Evolutionary conservation across 768 basidiomycete species (phyloP), one percentile per base, ranked within the genome.

Genomic region (Termitomyces sp.): DNA sequence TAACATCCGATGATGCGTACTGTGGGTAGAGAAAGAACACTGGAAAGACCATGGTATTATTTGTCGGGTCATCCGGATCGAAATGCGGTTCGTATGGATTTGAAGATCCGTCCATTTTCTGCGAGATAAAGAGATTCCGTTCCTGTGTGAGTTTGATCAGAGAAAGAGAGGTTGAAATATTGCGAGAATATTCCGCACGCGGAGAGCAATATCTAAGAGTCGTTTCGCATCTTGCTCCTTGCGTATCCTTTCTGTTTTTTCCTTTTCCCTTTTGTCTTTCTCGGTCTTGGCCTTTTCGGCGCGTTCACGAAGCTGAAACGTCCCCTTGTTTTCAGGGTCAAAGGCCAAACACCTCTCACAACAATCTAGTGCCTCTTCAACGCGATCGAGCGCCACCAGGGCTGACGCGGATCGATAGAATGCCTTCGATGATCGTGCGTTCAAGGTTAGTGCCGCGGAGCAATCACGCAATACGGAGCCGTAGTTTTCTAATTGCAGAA

Each of bases 1-100:
- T 89, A 56, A 95, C 79, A 70, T 99, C 97, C 30, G 95, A 92
- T 5, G 84, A 92, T 11, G 86, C 83, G 61, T 94, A 78, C 67
- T 93, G 87, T 6, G 97, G 97, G 70, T 98, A 97, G 58, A 98
- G 78, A 71, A 98, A 89, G 76, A 97, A 91, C 42, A 89, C 86
- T 2, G 97, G 96, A 67, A 97, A 68, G 59, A 96, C 70, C 12
- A 96, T 78, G 0, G 84, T 85, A 59, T 69, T 67, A 62, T 78
- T 61, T 55, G 83, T 73, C 55, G 82, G 67, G 70, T 86, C 88
- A 59, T 87, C 83, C 3, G 79, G 67, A 65, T 89, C 86, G 63
- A 88, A 87, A 54, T 81, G 79, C 8, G 90, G 85, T 50, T 72
- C 70, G 65, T 82, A 85, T 7, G 83, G 83, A 64, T 80, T 84